Base-by-base conservation (phyloP, 257 asterid genomes). In the Lantana camara region DNA sequence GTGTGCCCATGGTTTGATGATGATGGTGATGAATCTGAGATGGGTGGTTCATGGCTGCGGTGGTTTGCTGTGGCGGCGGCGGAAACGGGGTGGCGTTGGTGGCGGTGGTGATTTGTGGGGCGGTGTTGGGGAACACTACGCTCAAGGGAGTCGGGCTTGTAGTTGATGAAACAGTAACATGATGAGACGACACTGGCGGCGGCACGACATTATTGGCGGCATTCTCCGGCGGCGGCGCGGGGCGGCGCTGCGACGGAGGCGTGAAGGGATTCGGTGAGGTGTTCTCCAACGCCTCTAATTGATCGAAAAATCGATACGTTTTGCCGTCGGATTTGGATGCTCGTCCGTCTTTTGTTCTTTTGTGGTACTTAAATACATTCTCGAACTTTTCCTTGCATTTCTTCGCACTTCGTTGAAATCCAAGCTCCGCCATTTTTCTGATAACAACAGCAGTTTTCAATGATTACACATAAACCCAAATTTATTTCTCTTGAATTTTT, bases 371-470 rank as follows among this genome's bases (percentile, higher is more conserved):
- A 86, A 78, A 88, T 5, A 94, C 95, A 32, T 94, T 90, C 74
- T 94, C 99, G 45, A 90, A 94, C 67, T 94, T 94, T 77, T 94
- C 99, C 29, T 86, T 88, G 79, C 99, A 94, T 73, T 94, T 94
- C 80, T 94, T 94, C 0, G 91, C 68, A 65, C 78, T 90, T 35
- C 97, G 77, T 30, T 82, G 86, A 60, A 63, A 94, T 29, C 99
- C 99, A 56, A 86, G 88, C 64, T 94, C 96, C n/a, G 86, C 89
- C 99, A 94, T 75, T 86, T 94, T 94, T 79, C 99, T 94, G 87
- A 60, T 27, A 61, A 67, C 10, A 75, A 63, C 51, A 46, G 27
- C 44, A 51, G 68, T n/a, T 3, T 30, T 64, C 58, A n/a, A 27
- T 50, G 56, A 35, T 57, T 57, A 48, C 20, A 62, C 9, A 19